Percentiles rank a stretch among this genome's conserved stretches.
These are phyloP conservation scores for Solanum chilense DNA, from an alignment of 257 asterid species.

Conservation along the genomic window DNA sequence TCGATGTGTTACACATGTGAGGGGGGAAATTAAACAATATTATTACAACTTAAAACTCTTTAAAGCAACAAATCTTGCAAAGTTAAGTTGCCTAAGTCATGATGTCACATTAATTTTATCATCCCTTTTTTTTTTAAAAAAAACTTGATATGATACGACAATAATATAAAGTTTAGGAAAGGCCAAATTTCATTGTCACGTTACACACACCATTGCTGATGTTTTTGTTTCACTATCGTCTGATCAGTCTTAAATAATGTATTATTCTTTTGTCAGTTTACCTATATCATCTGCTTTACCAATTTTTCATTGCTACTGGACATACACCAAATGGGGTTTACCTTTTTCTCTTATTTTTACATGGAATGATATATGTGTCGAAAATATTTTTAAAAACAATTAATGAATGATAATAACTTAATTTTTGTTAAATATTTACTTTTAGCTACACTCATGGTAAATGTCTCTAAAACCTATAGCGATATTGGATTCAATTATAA, in stretches of 20 bases:
- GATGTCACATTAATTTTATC: slow-evolving; percentile 24
- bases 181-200: background rate
- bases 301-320: background rate
- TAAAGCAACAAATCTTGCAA: background rate
- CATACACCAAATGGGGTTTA: background rate
- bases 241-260: slow-evolving; percentile 1
- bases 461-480: background rate
- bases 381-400: no score
- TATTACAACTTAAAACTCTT: background rate
- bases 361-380: no score
- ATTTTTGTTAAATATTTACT: no score
- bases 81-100: slow-evolving; percentile 20
- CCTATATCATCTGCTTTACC: slow-evolving; percentile 28
- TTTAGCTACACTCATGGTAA: no score
- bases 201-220: slow-evolving; percentile 10
- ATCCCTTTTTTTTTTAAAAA: background rate
- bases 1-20: no score
- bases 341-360: background rate
- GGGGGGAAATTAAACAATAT: background rate
- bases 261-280: slow-evolving; percentile 20
- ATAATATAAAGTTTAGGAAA: background rate
- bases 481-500: no score
- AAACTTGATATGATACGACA: background rate
- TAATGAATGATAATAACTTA: no score
- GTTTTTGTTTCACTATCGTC: background rate